A percentile compares a stretch with the other conserved stretches of the same genome.
Conservation (phyloP, 805 yeast genomes). For the Isabelozyma gotoi region DNA sequence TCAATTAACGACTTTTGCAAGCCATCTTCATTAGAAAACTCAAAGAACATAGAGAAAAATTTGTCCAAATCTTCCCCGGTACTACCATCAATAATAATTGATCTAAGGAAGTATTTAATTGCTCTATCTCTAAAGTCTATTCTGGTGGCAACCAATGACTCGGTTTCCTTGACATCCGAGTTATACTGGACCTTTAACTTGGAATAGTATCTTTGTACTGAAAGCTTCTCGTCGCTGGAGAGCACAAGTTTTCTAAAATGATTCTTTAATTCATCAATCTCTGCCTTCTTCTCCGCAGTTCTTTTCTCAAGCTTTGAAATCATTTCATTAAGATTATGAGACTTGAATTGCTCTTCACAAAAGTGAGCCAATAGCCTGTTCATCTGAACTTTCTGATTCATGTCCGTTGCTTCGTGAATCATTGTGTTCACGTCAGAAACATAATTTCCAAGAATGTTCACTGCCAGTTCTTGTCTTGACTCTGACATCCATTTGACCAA, state of each 20-base stretch:
- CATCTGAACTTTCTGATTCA: conserved; percentile 40
- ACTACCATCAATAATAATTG: conserved; percentile 45
- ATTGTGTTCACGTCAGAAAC: conserved; percentile 45
- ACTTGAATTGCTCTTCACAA: conserved; percentile 63
- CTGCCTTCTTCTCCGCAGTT: conserved; percentile 42
- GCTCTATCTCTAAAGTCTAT: conserved; percentile 52
- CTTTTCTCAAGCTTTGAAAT: conserved; percentile 41
- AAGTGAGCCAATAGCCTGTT: conserved; percentile 67
- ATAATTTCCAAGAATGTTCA: conserved; percentile 54
- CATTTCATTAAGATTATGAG: conserved; percentile 42
- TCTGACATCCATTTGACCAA: conserved; percentile 70
- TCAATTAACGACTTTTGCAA: conserved; percentile 44
- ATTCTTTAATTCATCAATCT: conserved; percentile 48
- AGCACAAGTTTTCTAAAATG: conserved; percentile 42
- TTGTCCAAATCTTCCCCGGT: conserved; percentile 63
- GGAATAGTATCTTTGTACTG: conserved; percentile 52
- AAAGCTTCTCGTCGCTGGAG: conserved; percentile 46
- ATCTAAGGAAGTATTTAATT: conserved; percentile 55
- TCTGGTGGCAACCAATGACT: conserved; percentile 34
- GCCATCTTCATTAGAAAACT: conserved; percentile 45
- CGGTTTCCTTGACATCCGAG: conserved; percentile 50
- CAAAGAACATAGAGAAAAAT: conserved; percentile 83
- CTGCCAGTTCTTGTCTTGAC: conserved; percentile 67
- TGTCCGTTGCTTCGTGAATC: conserved; percentile 9
- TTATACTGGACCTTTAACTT: conserved; percentile 47